phyloP scores from a whole-genome alignment of 257 asterid species.

The Parsonsia alboflavescens region DNA sequence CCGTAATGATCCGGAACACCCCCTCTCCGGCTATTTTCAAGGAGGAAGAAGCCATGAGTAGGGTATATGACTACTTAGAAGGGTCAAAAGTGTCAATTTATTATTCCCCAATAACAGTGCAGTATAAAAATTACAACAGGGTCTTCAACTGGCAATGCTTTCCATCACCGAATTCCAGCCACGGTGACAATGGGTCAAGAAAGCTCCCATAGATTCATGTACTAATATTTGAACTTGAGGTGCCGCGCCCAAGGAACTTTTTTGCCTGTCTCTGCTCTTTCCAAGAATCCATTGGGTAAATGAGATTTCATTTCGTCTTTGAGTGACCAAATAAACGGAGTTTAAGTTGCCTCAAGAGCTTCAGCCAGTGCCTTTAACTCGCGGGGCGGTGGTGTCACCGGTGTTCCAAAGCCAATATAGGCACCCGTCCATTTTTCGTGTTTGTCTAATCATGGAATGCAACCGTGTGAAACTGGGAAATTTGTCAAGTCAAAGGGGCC shows the following conservation, averaged over 20 bases:
- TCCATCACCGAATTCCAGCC: constrained; percentile 61
- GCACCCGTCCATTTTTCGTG: constrained; percentile 38
- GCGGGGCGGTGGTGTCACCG: constrained; percentile 41
- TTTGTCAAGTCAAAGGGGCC: constrained; percentile 48
- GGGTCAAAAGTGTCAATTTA: no score
- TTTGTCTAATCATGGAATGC: constrained; percentile 51
- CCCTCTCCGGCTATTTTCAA: no score
- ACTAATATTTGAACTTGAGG: constrained; percentile 42
- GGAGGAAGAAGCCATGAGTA: no score
- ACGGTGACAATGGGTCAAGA: constrained; percentile 43
- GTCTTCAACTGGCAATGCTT: no score
- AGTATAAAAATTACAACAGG: no score
- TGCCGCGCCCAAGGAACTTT: constrained; percentile 51
- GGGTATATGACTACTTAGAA: no score
- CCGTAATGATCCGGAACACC: no score
- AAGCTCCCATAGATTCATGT: constrained; percentile 44
- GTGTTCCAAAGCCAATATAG: constrained; percentile 51
- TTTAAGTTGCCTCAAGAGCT: constrained; percentile 39
- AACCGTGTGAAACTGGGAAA: constrained; percentile 25
- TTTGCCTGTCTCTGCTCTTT: constrained; percentile 39
- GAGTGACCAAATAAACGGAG: constrained; percentile 62
- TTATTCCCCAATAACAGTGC: no score
- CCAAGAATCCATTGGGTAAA: constrained; percentile 34
- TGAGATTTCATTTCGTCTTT: constrained; percentile 18
- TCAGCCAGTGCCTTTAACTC: constrained; percentile 49